Evolutionary conservation across 2,329 filamentous ascomycete genomes (phyloP), one percentile per base, ranked within the genome.

Genomic region (Hymenoscyphus linearis): DNA sequence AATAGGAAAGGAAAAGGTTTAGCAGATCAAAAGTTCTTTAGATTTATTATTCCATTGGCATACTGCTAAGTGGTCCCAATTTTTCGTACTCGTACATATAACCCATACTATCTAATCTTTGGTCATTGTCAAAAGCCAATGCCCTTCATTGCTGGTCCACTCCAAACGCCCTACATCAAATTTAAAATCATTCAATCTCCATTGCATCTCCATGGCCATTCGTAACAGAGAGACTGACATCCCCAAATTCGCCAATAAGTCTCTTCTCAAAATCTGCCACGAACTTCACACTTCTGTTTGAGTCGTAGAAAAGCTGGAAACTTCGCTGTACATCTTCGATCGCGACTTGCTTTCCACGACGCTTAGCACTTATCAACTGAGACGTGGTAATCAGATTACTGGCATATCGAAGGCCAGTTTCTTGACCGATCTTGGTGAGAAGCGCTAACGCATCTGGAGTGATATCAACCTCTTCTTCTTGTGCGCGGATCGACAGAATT

Each of bases 381-480:
- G 91, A 95, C 1, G 95, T 97, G 25, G 90, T 96, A 76, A 99
- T 97, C 60, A 99, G 86, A 74, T 99, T 97, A 79, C 91, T 96
- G n/a, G 93, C 93, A 74, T 99, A 99, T 68, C 95, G 84, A 57
- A 99, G 81, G 26, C 93, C 93, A 1, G 92, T 88, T 75, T 99
- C 95, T 71, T 93, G 85, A 34, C 93, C 95, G 70, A 98, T 96
- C 80, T 98, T 98, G 64, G 95, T 96, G 40, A 99, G 84, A 14
- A 99, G 83, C 1, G 93, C 93, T 13, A 99, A 83, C 0, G 95
- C 93, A 73, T 98, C 93, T 5, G 93, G 83, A 0, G 90, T 90
- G 36, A 97, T 79, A 65, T 99, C 95, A 55, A 99, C 88, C 74
- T 99, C 95, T 74, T 99, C 95, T 76, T 99, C 95, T 73, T 93